phyloP scores from a whole-genome alignment of 352 stramenopile genomes.

The Pythium coloratum region DNA sequence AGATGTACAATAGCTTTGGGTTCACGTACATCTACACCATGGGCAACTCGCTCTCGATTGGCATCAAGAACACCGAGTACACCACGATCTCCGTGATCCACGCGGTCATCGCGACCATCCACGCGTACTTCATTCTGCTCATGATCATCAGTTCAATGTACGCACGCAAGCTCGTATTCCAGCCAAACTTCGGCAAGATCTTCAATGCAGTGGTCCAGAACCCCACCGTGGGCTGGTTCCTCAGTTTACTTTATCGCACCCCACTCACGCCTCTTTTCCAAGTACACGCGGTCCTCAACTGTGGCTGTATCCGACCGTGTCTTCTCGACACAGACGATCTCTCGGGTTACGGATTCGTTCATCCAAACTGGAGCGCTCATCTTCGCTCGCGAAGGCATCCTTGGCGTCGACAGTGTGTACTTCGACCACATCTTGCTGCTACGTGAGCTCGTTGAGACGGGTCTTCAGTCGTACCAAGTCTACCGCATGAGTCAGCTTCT shows the following conservation, averaged over 20 bases:
- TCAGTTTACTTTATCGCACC: no score
- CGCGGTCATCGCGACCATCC: not conserved
- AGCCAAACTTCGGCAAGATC: not conserved
- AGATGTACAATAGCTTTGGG: not conserved
- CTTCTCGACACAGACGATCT: not conserved
- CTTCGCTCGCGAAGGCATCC: not conserved
- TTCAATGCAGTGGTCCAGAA: no score
- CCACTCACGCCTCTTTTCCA: no score
- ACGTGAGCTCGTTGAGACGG: constrained; percentile 7
- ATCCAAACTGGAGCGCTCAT: not conserved
- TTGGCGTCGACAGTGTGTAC: constrained; percentile 6
- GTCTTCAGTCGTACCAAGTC: constrained; percentile 4
- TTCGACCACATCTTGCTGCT: constrained; percentile 5
- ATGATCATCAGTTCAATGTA: not conserved
- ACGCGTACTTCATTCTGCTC: not conserved
- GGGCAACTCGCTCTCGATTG: not conserved
- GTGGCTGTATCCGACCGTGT: no score
- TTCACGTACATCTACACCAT: not conserved
- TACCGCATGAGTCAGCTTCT: constrained; percentile 7
- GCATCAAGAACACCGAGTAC: constrained; percentile 1
- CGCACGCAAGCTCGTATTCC: not conserved
- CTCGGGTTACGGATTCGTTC: no score
- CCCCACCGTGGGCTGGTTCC: not conserved
- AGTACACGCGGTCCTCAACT: no score
- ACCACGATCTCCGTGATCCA: not conserved